Evolutionary conservation across 2,329 filamentous ascomycete genomes (phyloP).

Genomic region (Aspergillus fructus): DNA sequence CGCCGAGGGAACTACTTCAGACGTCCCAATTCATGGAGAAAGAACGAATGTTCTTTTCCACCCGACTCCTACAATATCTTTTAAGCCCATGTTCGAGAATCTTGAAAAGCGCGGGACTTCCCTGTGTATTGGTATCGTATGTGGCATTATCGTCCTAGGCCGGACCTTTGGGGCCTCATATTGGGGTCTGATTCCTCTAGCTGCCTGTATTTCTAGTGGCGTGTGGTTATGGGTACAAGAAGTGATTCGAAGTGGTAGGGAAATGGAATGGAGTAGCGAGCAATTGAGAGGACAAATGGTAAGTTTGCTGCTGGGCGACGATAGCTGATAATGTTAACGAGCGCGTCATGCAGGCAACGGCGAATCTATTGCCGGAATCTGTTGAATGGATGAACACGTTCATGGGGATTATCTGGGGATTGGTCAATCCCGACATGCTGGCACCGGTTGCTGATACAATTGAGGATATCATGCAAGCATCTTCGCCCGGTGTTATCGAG

Average conservation of each 20-base stretch:
- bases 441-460: constrained; percentile 85
- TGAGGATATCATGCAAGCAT: constrained; percentile 96
- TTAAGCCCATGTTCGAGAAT: constrained; percentile 78
- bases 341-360: constrained; percentile 58
- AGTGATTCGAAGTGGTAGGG: constrained; percentile 74
- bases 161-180: constrained; percentile 76
- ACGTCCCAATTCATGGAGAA: constrained; percentile 93
- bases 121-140: constrained; percentile 68
- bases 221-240: constrained; percentile 91
- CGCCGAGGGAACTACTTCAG: constrained; percentile 76
- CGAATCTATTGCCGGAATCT: constrained; percentile 87
- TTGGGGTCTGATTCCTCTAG: constrained; percentile 73
- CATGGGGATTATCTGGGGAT: constrained; percentile 78
- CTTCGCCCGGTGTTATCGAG: constrained; percentile 85
- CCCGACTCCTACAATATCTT: constrained; percentile 85
- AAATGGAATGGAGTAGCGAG: constrained; percentile 86
- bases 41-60: constrained; percentile 97
- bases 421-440: constrained; percentile 96
- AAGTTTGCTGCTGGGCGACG: constrained; percentile 20
- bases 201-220: constrained; percentile 68
- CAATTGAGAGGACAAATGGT: constrained; percentile 77
- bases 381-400: constrained; percentile 97
- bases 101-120: constrained; percentile 73
- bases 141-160: constrained; percentile 73
- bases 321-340: constrained; percentile 1